phyloP scores from a whole-genome alignment of 495 filamentous ascomycete genomes.

The Penicillium bovifimosum region DNA sequence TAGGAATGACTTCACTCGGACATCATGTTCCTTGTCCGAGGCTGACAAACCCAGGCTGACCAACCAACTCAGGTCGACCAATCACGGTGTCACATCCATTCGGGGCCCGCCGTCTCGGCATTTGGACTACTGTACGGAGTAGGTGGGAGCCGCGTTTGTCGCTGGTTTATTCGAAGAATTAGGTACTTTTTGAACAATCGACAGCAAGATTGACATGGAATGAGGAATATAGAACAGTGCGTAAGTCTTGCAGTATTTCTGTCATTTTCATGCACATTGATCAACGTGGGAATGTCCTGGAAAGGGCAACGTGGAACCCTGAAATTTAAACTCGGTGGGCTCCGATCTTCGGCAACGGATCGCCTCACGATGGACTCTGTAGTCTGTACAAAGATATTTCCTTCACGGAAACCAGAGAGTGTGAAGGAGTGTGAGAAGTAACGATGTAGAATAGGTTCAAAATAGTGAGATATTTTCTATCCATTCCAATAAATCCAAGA shows the following conservation, averaged over 20 bases:
- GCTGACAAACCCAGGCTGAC: not conserved
- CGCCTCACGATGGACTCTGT: not conserved
- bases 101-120: not conserved
- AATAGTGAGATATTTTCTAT: not conserved
- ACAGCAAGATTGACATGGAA: not conserved
- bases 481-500: not conserved
- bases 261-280: not conserved
- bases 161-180: not conserved
- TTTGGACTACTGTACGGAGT: not conserved
- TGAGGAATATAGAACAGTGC: not conserved
- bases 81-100: not conserved
- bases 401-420: not conserved
- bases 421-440: not conserved
- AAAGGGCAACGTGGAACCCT: conserved; percentile 4
- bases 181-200: not conserved
- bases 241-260: not conserved
- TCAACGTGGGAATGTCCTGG: not conserved
- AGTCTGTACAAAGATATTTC: not conserved
- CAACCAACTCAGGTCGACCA: not conserved
- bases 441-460: not conserved
- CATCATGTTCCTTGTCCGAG: not conserved
- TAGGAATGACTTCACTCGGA: not conserved
- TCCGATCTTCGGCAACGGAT: conserved; percentile 13
- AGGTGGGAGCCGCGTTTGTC: conserved; percentile 2
- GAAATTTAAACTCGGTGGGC: conserved; percentile 4